Evolutionary conservation across 257 asterid species (phyloP).

Genomic region (Mentha longifolia): DNA sequence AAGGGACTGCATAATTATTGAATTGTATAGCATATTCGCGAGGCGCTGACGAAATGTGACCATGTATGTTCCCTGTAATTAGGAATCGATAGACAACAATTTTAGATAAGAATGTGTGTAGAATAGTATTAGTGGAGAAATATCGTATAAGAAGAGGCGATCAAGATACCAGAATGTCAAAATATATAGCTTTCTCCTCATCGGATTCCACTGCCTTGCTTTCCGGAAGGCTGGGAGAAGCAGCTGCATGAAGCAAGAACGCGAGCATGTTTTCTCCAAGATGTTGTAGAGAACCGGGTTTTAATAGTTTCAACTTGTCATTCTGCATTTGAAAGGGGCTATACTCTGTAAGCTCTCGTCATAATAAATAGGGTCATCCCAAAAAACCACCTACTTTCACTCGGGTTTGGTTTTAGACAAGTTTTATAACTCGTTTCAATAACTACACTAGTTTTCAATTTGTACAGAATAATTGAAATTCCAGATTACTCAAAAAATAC

Average conservation of each 20-base stretch:
- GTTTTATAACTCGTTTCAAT: too few species aligned
- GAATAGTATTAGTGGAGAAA: not conserved
- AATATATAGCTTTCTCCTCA: slow-evolving; percentile 73
- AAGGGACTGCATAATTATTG: slow-evolving; percentile 81
- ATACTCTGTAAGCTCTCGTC: slow-evolving; percentile 19
- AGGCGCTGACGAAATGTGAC: slow-evolving; percentile 68
- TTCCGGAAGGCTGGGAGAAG: slow-evolving; percentile 71
- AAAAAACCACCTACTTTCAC: not conserved
- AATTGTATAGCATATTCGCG: slow-evolving; percentile 80
- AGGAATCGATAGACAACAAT: slow-evolving; percentile 30
- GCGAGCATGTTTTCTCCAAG: slow-evolving; percentile 98
- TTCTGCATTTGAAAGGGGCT: slow-evolving; percentile 58
- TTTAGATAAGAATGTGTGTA: not conserved
- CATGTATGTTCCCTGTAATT: slow-evolving; percentile 83
- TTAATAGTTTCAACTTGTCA: slow-evolving; percentile 79
- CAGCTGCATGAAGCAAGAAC: slow-evolving; percentile 83
- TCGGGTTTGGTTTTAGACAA: too few species aligned
- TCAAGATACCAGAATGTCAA: slow-evolving; percentile 79
- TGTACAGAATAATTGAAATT: too few species aligned
- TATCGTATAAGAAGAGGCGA: slow-evolving; percentile 15
- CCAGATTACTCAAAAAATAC: too few species aligned
- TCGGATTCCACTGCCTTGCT: slow-evolving; percentile 45
- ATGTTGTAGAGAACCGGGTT: slow-evolving; percentile 98
- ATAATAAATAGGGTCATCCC: not conserved
- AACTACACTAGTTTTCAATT: too few species aligned